phyloP scores from a whole-genome alignment of 2,329 filamentous ascomycete genomes.

The Fonsecaea pedrosoi region DNA sequence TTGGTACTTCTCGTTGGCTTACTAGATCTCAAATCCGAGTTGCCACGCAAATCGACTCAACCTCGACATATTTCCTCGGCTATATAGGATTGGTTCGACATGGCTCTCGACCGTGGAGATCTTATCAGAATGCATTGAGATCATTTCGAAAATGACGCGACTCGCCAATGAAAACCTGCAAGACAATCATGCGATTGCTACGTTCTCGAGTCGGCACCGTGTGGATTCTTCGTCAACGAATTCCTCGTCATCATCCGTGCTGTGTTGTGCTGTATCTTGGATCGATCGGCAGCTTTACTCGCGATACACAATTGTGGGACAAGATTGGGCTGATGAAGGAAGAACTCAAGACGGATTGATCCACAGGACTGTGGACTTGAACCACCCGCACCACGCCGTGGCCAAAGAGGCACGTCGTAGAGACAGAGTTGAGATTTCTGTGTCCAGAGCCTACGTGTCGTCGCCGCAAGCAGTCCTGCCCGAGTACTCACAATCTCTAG shows the following conservation, averaged over 20 bases:
- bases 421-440: conserved; percentile 42
- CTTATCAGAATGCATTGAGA: conserved; percentile 53
- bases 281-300: conserved; percentile 10
- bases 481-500: conserved; percentile 38
- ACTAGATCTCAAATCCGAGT: neutral
- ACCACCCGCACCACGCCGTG: conserved; percentile 44
- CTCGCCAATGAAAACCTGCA: conserved; percentile 70
- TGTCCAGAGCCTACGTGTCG: conserved; percentile 42
- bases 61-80: neutral
- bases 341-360: conserved; percentile 6
- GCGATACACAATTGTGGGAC: neutral
- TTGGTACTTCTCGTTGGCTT: neutral
- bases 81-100: neutral
- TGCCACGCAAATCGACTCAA: neutral
- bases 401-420: conserved; percentile 48
- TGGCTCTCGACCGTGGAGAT: neutral
- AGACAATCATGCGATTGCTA: conserved; percentile 54
- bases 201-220: conserved; percentile 20
- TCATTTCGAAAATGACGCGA: conserved; percentile 32
- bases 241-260: conserved; percentile 47
- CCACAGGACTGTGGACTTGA: conserved; percentile 13
- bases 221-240: conserved; percentile 22
- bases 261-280: conserved; percentile 44
- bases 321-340: conserved; percentile 7
- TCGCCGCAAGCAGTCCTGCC: conserved; percentile 45